Conservation (phyloP, 495 filamentous ascomycete species). For the Trypethelium eluteriae region DNA sequence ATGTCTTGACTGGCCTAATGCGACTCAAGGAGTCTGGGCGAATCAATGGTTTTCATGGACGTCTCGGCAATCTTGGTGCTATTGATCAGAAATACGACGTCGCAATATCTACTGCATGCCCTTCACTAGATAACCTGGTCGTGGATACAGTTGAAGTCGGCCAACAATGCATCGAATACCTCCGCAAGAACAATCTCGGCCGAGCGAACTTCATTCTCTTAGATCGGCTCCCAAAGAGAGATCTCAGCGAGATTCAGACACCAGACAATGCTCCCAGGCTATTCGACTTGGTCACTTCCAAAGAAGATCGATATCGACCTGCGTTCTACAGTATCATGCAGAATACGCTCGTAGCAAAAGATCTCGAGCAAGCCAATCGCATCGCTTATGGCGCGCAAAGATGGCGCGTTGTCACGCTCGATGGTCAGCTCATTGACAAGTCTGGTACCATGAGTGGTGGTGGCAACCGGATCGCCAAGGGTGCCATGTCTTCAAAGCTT, state of each 20-base stretch:
- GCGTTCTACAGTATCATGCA: conserved; percentile 92
- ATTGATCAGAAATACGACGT: conserved; percentile 94
- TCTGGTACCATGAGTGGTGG: conserved; percentile 98
- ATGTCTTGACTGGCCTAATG: conserved; percentile 85
- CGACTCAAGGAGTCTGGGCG: conserved; percentile 90
- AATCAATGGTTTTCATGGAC: conserved; percentile 92
- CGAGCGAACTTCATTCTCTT: conserved; percentile 94
- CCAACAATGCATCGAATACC: conserved; percentile 94
- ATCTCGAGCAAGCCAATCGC: conserved; percentile 86
- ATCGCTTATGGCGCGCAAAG: conserved; percentile 88
- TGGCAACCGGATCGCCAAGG: conserved; percentile 77
- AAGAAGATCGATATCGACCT: conserved; percentile 76
- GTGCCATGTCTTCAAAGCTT: conserved; percentile 92
- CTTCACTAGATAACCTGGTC: conserved; percentile 84
- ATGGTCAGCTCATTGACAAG: conserved; percentile 91
- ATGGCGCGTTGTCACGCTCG: conserved; percentile 93
- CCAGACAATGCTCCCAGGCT: conserved; percentile 87
- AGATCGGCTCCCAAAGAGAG: conserved; percentile 69
- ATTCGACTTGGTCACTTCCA: conserved; percentile 86
- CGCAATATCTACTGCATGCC: conserved; percentile 93
- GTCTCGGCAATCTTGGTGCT: conserved; percentile 89
- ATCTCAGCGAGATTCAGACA: conserved; percentile 70
- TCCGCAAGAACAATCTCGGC: conserved; percentile 96
- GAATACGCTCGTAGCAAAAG: conserved; percentile 87
- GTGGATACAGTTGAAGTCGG: conserved; percentile 91